phyloP scores from a whole-genome alignment of 176 grass and related monocot genomes.

The Paspalum notatum region DNA sequence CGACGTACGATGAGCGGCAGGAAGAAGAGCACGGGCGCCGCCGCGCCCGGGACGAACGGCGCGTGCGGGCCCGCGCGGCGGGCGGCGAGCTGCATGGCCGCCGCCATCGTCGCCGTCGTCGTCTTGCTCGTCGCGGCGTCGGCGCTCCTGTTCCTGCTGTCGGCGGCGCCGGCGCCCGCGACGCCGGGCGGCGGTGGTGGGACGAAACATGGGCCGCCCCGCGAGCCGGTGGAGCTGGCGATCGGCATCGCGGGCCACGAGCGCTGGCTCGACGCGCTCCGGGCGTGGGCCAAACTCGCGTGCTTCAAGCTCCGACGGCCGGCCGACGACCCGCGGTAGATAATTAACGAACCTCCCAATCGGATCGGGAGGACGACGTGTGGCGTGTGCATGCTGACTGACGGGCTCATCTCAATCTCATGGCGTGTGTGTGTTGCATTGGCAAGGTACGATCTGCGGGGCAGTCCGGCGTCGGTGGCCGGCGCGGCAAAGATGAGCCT shows the following conservation, averaged over 20 bases:
- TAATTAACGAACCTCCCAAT: neutral
- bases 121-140: conserved; percentile 36
- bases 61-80: neutral
- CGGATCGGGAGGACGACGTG: neutral
- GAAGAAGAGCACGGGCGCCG: neutral
- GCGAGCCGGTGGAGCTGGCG: conserved; percentile 59
- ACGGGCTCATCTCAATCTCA: conserved; percentile 9
- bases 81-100: neutral
- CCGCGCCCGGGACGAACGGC: too few species aligned
- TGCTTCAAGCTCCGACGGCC: conserved; percentile 39
- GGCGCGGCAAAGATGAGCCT: conserved; percentile 51
- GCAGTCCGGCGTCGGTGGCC: conserved; percentile 43
- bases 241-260: conserved; percentile 54
- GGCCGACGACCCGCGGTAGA: conserved; percentile 33
- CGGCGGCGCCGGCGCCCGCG: neutral
- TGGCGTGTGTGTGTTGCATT: neutral
- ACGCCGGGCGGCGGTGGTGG: neutral
- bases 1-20: neutral
- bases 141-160: neutral
- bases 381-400: neutral
- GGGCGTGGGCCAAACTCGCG: conserved; percentile 54
- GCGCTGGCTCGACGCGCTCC: conserved; percentile 48
- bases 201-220: neutral
- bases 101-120: conserved; percentile 17
- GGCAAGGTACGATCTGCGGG: conserved; percentile 36